Evolutionary conservation across 768 basidiomycete genomes (phyloP).

Genomic region (Mycena haematopus): DNA sequence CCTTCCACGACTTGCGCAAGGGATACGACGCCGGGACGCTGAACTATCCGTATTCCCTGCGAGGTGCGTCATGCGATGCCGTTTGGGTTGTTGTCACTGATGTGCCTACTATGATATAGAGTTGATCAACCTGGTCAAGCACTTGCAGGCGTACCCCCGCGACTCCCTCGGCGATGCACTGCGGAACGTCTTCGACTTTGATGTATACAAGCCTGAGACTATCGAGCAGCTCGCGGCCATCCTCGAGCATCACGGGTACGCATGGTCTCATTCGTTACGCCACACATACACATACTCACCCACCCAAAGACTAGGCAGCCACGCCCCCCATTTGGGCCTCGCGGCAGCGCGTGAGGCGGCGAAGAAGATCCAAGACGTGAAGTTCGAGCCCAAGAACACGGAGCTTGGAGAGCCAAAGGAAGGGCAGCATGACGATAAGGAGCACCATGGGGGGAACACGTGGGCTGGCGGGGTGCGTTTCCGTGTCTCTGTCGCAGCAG

Average conservation of each 20-base stretch:
- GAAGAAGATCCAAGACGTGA: slow-evolving; percentile 58
- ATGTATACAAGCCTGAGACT: slow-evolving; percentile 69
- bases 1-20: slow-evolving; percentile 66
- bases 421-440: slow-evolving; percentile 66
- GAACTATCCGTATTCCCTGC: slow-evolving; percentile 71
- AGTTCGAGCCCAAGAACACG: slow-evolving; percentile 63
- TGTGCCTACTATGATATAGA: slow-evolving; percentile 43
- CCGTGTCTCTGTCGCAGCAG: neutral
- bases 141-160: slow-evolving; percentile 64
- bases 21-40: slow-evolving; percentile 64
- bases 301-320: slow-evolving; percentile 44
- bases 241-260: slow-evolving; percentile 65
- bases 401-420: slow-evolving; percentile 61
- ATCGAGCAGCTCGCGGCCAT: slow-evolving; percentile 66
- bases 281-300: neutral
- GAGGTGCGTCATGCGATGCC: slow-evolving; percentile 54
- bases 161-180: slow-evolving; percentile 65
- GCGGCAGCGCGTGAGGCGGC: slow-evolving; percentile 62
- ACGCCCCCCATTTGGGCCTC: slow-evolving; percentile 59
- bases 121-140: slow-evolving; percentile 68
- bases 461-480: slow-evolving; percentile 66
- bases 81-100: neutral
- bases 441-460: slow-evolving; percentile 68
- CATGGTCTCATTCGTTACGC: neutral
- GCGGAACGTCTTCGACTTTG: slow-evolving; percentile 74